A percentile compares a stretch with the other conserved stretches of the same genome.
Conservation (phyloP, 106 monocot species). For the Vanilla planifolia region DNA sequence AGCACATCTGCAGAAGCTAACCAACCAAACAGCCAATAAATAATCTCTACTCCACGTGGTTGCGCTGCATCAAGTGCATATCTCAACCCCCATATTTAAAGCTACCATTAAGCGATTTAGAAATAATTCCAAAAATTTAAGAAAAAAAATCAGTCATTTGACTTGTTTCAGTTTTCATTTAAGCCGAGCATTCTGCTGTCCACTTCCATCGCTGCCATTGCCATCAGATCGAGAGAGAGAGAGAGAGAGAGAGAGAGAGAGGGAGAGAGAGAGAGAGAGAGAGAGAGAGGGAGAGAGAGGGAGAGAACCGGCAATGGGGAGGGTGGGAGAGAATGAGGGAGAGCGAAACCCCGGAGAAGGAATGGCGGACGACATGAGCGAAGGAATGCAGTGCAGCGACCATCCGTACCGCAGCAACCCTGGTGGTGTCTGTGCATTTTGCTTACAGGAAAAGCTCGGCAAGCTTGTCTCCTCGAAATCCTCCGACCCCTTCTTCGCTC, state of each 20-base stretch:
- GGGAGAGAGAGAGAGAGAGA: background rate
- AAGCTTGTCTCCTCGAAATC: constrained; percentile 64
- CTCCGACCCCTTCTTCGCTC: constrained; percentile 25
- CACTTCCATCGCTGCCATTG: constrained; percentile 1
- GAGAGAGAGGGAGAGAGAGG: background rate
- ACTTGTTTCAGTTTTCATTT: too few species aligned
- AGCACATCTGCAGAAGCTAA: too few species aligned
- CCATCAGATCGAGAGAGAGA: background rate
- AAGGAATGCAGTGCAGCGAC: constrained; percentile 45
- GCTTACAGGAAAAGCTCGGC: constrained; percentile 78
- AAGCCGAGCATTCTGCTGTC: background rate
- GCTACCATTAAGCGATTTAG: too few species aligned
- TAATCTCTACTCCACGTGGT: too few species aligned
- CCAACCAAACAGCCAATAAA: too few species aligned
- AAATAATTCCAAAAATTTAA: too few species aligned
- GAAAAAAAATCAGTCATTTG: too few species aligned
- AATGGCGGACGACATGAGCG: constrained; percentile 7
- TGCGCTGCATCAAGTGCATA: too few species aligned
- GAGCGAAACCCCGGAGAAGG: background rate
- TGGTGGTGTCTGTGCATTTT: constrained; percentile 73
- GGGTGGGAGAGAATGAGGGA: background rate
- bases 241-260: background rate
- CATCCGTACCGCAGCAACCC: constrained; percentile 56
- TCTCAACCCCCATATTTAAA: too few species aligned
- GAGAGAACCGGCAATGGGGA: background rate